Base-by-base conservation (phyloP, 768 basidiomycete genomes). In the Calvatia gigantea region DNA sequence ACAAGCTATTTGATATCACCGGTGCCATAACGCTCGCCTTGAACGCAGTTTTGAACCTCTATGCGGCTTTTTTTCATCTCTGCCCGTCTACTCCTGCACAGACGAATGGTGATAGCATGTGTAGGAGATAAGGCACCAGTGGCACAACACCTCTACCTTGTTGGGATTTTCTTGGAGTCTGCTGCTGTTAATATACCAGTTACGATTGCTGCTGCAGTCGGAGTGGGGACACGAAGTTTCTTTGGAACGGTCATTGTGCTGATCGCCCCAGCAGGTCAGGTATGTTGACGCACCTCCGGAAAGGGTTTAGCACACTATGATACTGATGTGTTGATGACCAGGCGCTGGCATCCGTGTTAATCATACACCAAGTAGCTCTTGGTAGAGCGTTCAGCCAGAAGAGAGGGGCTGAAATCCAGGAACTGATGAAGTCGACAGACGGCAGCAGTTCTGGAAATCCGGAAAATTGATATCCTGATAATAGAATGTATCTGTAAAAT, bases 161-260 rank as follows among this genome's bases (percentile, higher is more conserved):
- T 38, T 17, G 27, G 33, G 14, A 38, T 50, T 38, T 19, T 50
- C 19, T 19, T 50, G 4, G 17, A 50, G 17, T 50, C 48, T 23
- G n/a, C 48, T 6, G 48, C 48, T 11, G 27, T 50, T 25, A 50
- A 50, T 11, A 38, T 50, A 9, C 48, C 48, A 37, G 23, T 50
- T 37, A 33, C 48, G 32, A 27, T 50, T 15, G 19, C 35, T 15
- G 35, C 32, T 2, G 48, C 23, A 11, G 23, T 50, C n/a, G 33
- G 35, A 12, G 21, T 50, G 2, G 17, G 3, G 11, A 6, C 23
- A 19, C 33, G 38, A 11, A 8, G 8, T 21, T 2, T 25, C 1
- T 27, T 45, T 45, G 43, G 43, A n/a, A 27, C 9, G 11, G 25
- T 45, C 7, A 27, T 25, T 8, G 43, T 21, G 9, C 7, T 14